Conservation (phyloP, 768 basidiomycete species). For the Termitomyces sp. region DNA sequence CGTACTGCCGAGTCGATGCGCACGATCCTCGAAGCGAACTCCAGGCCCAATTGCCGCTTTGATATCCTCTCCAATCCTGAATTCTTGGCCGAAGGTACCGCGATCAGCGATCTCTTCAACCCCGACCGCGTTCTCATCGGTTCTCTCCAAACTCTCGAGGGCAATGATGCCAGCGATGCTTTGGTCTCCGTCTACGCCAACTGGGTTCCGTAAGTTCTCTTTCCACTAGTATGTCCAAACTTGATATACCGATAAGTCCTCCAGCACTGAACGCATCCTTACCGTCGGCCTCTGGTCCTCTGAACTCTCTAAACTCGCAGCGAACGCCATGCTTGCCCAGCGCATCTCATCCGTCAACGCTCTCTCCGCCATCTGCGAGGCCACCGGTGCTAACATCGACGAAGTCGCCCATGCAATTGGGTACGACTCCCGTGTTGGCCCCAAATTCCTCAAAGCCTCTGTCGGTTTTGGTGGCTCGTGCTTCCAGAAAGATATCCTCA, state of each 20-base stretch:
- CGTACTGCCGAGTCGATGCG: slow-evolving; percentile 99
- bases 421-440: slow-evolving; percentile 86
- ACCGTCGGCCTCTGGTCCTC: slow-evolving; percentile 98
- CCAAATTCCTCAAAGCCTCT: slow-evolving; percentile 92
- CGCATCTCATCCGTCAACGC: slow-evolving; percentile 98
- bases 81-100: slow-evolving; percentile 98
- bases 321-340: slow-evolving; percentile 99
- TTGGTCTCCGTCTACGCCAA: slow-evolving; percentile 84
- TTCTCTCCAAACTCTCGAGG: slow-evolving; percentile 85
- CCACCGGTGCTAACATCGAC: slow-evolving; percentile 97
- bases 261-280: slow-evolving; percentile 69
- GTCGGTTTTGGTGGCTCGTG: slow-evolving; percentile 98
- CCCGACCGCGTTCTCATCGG: slow-evolving; percentile 98
- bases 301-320: slow-evolving; percentile 96
- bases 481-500: slow-evolving; percentile 99
- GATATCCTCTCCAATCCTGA: slow-evolving; percentile 99
- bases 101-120: slow-evolving; percentile 78
- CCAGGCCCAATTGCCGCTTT: slow-evolving; percentile 83
- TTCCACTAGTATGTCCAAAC: neutral
- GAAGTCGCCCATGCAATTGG: slow-evolving; percentile 96
- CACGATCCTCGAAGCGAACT: slow-evolving; percentile 98
- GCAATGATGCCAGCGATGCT: slow-evolving; percentile 71
- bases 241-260: neutral
- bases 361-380: slow-evolving; percentile 97
- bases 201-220: slow-evolving; percentile 82